Conservation (phyloP, 2,329 filamentous ascomycete genomes). For the Sporothrix phasma region DNA sequence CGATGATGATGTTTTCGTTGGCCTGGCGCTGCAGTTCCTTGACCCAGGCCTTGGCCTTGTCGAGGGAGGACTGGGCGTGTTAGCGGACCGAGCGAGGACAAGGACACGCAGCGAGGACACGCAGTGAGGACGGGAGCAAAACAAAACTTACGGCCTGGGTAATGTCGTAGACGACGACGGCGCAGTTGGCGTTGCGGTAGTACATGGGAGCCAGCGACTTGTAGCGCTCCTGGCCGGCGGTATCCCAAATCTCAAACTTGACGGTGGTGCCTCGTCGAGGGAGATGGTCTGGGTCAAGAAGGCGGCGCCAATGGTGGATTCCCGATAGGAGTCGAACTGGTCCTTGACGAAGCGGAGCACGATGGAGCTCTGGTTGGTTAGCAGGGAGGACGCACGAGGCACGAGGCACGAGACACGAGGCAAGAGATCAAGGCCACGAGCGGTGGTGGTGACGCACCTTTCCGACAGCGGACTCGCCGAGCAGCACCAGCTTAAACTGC, state of each 20-base stretch:
- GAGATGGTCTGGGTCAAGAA: slow-evolving; percentile 99
- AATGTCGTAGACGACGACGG: slow-evolving; percentile 98
- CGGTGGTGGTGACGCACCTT: slow-evolving; percentile 52
- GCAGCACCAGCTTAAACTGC: slow-evolving; percentile 96
- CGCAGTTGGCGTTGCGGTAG: slow-evolving; percentile 98
- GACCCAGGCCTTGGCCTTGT: slow-evolving; percentile 99
- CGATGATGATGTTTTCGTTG: slow-evolving; percentile 99
- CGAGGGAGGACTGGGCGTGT: slow-evolving; percentile 66
- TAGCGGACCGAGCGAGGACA: background rate
- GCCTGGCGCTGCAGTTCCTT: slow-evolving; percentile 98
- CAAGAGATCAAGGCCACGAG: too few species aligned
- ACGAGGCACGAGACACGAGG: background rate
- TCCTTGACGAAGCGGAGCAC: slow-evolving; percentile 99
- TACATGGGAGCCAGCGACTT: slow-evolving; percentile 99
- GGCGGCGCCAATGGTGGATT: slow-evolving; percentile 95
- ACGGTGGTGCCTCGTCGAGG: slow-evolving; percentile 95
- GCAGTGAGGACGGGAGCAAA: background rate
- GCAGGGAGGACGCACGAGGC: background rate
- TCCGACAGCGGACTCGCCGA: slow-evolving; percentile 97
- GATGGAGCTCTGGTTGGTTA: slow-evolving; percentile 68
- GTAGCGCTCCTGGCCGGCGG: slow-evolving; percentile 95
- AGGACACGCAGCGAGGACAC: background rate
- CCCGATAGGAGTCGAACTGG: slow-evolving; percentile 95
- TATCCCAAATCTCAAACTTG: slow-evolving; percentile 99
- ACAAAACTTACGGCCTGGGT: slow-evolving; percentile 76